These are phyloP conservation scores for Sindora glabra DNA, from an alignment of 306 rosid genomes.

Conservation along the genomic window DNA sequence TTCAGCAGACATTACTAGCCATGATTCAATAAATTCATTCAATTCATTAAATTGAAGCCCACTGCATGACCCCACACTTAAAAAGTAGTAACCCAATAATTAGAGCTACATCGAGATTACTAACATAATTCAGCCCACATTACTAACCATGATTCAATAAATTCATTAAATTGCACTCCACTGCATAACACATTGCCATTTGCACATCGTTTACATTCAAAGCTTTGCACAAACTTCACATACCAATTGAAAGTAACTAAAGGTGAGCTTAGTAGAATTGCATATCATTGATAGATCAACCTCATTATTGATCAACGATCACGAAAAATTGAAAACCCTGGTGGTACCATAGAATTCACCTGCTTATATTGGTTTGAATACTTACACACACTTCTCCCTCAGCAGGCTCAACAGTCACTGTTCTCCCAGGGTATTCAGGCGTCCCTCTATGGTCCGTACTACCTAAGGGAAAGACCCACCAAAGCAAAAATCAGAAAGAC, in stretches of 20 bases:
- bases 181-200: neutral
- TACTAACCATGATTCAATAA: too few relatives aligned
- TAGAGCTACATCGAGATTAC: too few relatives aligned
- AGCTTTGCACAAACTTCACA: neutral
- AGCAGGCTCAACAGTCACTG: constrained; percentile 86
- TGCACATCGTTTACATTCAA: neutral
- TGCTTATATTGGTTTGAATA: neutral
- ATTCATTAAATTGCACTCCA: too few relatives aligned
- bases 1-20: too few relatives aligned
- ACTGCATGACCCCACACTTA: too few relatives aligned
- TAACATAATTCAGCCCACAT: too few relatives aligned
- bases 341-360: too few relatives aligned
- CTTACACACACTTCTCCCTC: constrained; percentile 75
- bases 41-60: too few relatives aligned
- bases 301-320: too few relatives aligned
- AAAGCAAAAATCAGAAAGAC: neutral
- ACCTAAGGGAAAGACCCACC: constrained; percentile 43
- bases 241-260: neutral
- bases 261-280: neutral
- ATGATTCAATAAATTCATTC: too few relatives aligned
- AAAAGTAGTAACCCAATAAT: too few relatives aligned
- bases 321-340: neutral
- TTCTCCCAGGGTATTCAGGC: constrained; percentile 81
- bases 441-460: constrained; percentile 96
- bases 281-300: neutral